Conservation (phyloP, 495 filamentous ascomycete species). For the Lepidopterella palustris region DNA sequence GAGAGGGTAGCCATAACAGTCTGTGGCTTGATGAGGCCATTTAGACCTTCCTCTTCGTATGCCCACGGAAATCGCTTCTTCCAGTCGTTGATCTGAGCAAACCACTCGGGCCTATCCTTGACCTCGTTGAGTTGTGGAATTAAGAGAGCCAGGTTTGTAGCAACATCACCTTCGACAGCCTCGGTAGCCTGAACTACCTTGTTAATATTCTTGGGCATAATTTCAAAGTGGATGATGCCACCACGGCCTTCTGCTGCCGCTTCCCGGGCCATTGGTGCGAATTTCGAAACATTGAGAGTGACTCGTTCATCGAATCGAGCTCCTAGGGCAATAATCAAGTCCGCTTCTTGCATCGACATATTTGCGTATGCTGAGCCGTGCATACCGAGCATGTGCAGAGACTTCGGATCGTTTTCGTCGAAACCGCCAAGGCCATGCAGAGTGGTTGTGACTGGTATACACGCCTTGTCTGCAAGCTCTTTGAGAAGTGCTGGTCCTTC, state of each 20-base stretch:
- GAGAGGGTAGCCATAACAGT: conserved; percentile 75
- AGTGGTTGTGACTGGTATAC: conserved; percentile 71
- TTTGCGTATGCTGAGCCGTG: conserved; percentile 75
- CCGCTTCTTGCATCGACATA: conserved; percentile 70
- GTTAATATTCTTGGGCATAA: conserved; percentile 84
- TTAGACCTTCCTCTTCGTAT: conserved; percentile 63
- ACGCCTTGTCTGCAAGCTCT: conserved; percentile 65
- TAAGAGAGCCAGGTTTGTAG: conserved; percentile 60
- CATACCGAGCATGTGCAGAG: conserved; percentile 79
- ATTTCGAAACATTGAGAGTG: conserved; percentile 56
- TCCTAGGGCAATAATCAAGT: conserved; percentile 70
- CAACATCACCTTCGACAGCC: conserved; percentile 69
- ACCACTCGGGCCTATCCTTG: conserved; percentile 70
- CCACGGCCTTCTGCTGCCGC: conserved; percentile 67
- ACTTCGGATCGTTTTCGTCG: conserved; percentile 69
- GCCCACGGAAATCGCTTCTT: conserved; percentile 76
- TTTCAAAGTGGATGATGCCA: conserved; percentile 75
- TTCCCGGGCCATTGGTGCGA: conserved; percentile 59
- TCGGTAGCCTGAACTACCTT: conserved; percentile 79
- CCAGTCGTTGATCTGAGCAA: conserved; percentile 80
- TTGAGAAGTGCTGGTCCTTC: conserved; percentile 59
- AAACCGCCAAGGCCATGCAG: conserved; percentile 73
- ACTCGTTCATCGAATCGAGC: conserved; percentile 75
- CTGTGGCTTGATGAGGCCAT: conserved; percentile 82
- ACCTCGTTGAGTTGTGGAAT: conserved; percentile 61